Percentiles rank a stretch among this genome's conserved stretches.
Conservation (phyloP, 2,329 filamentous ascomycete genomes). For the Epicoccum sorghinum region DNA sequence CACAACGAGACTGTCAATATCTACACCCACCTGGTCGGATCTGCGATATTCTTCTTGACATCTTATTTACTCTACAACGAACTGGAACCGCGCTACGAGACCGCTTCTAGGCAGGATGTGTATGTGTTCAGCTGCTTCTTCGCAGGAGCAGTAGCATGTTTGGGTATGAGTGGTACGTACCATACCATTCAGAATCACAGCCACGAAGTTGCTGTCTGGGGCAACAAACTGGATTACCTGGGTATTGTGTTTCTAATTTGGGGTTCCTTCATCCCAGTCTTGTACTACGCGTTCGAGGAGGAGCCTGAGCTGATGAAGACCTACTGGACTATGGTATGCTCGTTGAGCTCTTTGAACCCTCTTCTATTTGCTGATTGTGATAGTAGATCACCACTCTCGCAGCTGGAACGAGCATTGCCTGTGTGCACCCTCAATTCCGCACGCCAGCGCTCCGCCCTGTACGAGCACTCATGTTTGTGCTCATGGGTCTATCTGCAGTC, state of each 20-base stretch:
- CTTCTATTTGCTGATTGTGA: background rate
- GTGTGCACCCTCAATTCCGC: slow-evolving; percentile 81
- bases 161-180: slow-evolving; percentile 68
- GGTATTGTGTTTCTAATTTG: slow-evolving; percentile 93
- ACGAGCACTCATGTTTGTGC: slow-evolving; percentile 86
- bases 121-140: slow-evolving; percentile 49
- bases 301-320: slow-evolving; percentile 66
- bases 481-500: slow-evolving; percentile 81
- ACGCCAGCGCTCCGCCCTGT: slow-evolving; percentile 84
- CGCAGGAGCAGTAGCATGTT: slow-evolving; percentile 50
- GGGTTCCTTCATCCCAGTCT: slow-evolving; percentile 84
- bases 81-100: slow-evolving; percentile 40
- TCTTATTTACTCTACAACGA: slow-evolving; percentile 29
- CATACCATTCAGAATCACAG: slow-evolving; percentile 89
- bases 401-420: slow-evolving; percentile 75
- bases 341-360: too few species aligned
- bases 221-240: slow-evolving; percentile 93
- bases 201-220: slow-evolving; percentile 74
- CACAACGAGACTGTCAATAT: slow-evolving; percentile 77
- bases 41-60: slow-evolving; percentile 30
- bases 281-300: slow-evolving; percentile 68
- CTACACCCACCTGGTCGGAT: slow-evolving; percentile 67
- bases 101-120: slow-evolving; percentile 45
- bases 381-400: slow-evolving; percentile 79
- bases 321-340: slow-evolving; percentile 76